Evolutionary conservation across 768 basidiomycete species (phyloP), one percentile per base, ranked within the genome.

Genomic region (Phylloporus arenicola): DNA sequence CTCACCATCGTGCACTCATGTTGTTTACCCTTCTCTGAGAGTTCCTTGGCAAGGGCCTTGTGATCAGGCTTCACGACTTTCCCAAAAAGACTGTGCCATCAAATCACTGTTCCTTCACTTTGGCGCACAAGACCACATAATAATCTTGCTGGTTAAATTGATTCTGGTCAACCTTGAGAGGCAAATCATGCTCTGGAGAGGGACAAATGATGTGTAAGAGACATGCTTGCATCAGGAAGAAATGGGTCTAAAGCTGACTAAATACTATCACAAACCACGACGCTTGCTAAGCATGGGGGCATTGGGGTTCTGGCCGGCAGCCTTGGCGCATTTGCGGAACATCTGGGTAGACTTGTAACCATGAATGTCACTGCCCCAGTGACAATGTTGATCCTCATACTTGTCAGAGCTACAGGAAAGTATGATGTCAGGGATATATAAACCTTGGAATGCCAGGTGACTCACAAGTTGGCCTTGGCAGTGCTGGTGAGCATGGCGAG

Each of bases 401-500:
- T 95, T 97, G 72, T 91, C 89, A 49, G 86, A 75, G 80, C 88
- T 90, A 54, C 0, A 11, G 30, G 4, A 29, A 42, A 24, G 0
- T 20, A 47, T 1, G 17, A 5, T 16, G 30, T 63, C 14, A 65
- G 42, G 31, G 13, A 27, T 19, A 13, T 33, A 38, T 7, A 20
- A 19, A 5, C 30, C 12, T 11, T 38, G 25, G 24, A 24, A 6
- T 2, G 12, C 16, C 9, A 16, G 30, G 31, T 8, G 49, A 81
- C 92, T 53, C 70, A 89, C 92, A 94, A 98, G 80, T 97, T 99
- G 55, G 92, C 90, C 79, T 97, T 97, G 59, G 92, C 83, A 53
- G 95, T 93, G 61, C 83, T 86, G 64, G 97, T 79, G 63, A 98
- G 79, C 57, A 87, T 97, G 37, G 92, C 86, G 47, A 97, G 86